Evolutionary conservation across 108 stramenopile genomes (phyloP), one percentile per base, ranked within the genome.

Genomic region (Aurantiochytrium sp.): DNA sequence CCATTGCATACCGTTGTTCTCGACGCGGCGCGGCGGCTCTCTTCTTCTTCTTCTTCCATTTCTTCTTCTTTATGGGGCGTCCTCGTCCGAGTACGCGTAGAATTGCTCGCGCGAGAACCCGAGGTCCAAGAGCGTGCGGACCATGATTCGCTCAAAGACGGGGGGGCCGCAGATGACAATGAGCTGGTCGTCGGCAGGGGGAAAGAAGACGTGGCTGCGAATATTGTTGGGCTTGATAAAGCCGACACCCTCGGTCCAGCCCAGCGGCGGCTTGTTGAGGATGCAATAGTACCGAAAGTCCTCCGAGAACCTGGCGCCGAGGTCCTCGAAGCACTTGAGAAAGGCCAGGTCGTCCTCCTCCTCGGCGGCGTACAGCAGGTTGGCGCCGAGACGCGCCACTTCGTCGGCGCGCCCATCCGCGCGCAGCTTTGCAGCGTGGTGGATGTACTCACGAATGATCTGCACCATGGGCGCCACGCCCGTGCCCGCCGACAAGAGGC

Each of bases 381-480:
- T 92, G 55, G 91, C 69, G 45, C 89, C 91, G 42, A 90, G 69
- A n/a, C 30, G 55, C 86, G 90, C 89, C 34, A 87, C 69, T 48
- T 68, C 52, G 19, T 55, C 55, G 30, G 27, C 30, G 39, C 30
- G 50, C 27, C 55, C 10, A 27, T 55, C 34, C 21, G 59, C 69
- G 32, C 86, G 90, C 41, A 87, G 85, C 30, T 89, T 73, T n/a
- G 21, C 52, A 5, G 37, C 30, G 37, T 59, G 55, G 69, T 93
- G 86, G 22, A 86, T 54, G 50, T 91, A 91, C 6, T 89, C 90
- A 32, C 92, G 91, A 39, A 93, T 90, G 55, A 93, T 93, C 50
- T 91, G 91, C 41, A 93, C 87, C 92, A 93, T 93, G 36, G 91
- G 92, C 53, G 89, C 90, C 4, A 92, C 90, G n/a, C 92, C 92